Conservation (phyloP, 192 early-diverging fungal genomes). For the Backusella australiensis region DNA sequence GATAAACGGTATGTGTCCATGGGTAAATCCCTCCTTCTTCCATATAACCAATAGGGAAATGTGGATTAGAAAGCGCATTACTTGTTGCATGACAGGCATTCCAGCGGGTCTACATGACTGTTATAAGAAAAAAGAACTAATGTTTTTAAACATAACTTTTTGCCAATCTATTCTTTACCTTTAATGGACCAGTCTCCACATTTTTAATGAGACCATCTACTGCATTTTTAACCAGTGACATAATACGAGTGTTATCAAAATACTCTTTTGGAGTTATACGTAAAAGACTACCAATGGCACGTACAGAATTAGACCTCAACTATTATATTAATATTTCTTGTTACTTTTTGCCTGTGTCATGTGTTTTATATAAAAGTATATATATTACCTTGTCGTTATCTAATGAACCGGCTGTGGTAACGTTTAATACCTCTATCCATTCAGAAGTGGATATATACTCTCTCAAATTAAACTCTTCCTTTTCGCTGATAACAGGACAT, state of each 20-base stretch:
- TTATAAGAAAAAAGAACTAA: not conserved
- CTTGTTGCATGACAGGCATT: conserved; percentile 73
- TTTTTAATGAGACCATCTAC: conserved; percentile 53
- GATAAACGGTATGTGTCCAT: conserved; percentile 53
- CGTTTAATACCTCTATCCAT: conserved; percentile 43
- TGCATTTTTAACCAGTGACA: conserved; percentile 44
- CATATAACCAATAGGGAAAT: conserved; percentile 57
- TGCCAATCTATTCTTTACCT: conserved; percentile 38
- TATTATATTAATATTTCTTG: conserved; percentile 20
- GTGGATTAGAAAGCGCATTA: conserved; percentile 54
- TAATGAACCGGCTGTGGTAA: conserved; percentile 47
- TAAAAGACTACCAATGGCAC: conserved; percentile 65
- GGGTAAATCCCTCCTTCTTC: conserved; percentile 33
- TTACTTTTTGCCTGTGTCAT: not conserved
- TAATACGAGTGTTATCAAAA: conserved; percentile 40
- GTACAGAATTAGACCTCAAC: conserved; percentile 69
- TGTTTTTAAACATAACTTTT: not conserved
- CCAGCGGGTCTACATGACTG: conserved; percentile 60
- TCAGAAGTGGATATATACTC: conserved; percentile 45
- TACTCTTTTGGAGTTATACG: conserved; percentile 48
- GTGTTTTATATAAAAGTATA: not conserved
- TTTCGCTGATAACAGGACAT: conserved; percentile 14
- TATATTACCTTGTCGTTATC: conserved; percentile 72
- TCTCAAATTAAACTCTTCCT: conserved; percentile 19
- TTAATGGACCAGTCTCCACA: conserved; percentile 59